Conservation (phyloP, 495 filamentous ascomycete species). For the Xylaria grammica region DNA sequence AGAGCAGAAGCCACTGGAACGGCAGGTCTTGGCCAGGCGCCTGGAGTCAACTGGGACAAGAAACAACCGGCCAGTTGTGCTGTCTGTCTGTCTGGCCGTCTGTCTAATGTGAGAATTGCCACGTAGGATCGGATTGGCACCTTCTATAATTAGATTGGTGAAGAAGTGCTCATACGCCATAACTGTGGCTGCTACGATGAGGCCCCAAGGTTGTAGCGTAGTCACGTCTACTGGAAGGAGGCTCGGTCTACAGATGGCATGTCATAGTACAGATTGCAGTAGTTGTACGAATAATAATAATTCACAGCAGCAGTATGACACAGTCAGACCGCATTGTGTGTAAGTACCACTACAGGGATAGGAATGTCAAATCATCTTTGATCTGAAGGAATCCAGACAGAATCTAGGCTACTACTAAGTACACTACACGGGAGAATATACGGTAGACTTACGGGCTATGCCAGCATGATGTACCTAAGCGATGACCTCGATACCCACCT, state of each 20-base stretch:
- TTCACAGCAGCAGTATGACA: too few species aligned
- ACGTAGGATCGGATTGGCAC: background rate
- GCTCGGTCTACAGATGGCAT: background rate
- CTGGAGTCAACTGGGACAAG: background rate
- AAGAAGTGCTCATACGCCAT: background rate
- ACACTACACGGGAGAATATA: too few species aligned
- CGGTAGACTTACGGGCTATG: too few species aligned
- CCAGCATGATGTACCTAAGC: background rate
- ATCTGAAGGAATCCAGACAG: too few species aligned
- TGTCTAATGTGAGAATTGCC: background rate
- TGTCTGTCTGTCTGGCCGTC: background rate
- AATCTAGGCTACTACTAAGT: too few species aligned
- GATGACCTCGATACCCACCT: background rate
- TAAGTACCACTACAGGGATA: too few species aligned
- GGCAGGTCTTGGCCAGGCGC: slow-evolving; percentile 9
- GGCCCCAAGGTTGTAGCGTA: too few species aligned
- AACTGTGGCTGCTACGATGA: background rate
- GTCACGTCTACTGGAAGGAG: too few species aligned
- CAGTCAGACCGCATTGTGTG: too few species aligned
- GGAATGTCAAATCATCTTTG: too few species aligned
- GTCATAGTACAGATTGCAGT: too few species aligned
- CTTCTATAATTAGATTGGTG: slow-evolving; percentile 7
- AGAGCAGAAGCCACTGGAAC: background rate
- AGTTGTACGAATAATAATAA: too few species aligned
- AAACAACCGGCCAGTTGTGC: background rate